A percentile compares a stretch with the other conserved stretches of the same genome.
phyloP scores from a whole-genome alignment of 2,329 filamentous ascomycete genomes.

The Aspergillus tubingensis region DNA sequence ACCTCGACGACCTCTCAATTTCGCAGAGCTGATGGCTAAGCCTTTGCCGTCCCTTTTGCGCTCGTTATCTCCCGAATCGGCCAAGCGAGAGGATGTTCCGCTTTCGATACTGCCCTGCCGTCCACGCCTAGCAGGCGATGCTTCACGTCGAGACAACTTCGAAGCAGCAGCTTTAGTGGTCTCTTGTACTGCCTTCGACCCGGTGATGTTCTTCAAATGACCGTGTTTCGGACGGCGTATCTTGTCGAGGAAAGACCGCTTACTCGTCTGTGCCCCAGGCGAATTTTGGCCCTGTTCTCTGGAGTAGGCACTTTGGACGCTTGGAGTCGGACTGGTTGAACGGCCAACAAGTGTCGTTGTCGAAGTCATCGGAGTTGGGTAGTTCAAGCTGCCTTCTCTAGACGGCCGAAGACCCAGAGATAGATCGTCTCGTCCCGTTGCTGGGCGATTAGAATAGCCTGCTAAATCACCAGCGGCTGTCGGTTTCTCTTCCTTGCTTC shows the following conservation, averaged over 20 bases:
- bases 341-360: slow-evolving; percentile 58
- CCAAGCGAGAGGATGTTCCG: slow-evolving; percentile 22
- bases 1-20: slow-evolving; percentile 37
- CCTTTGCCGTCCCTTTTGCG: slow-evolving; percentile 43
- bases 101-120: slow-evolving; percentile 43
- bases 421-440: slow-evolving; percentile 74
- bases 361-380: slow-evolving; percentile 54
- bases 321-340: slow-evolving; percentile 80
- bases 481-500: slow-evolving; percentile 61
- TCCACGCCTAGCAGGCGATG: slow-evolving; percentile 33
- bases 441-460: slow-evolving; percentile 65
- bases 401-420: slow-evolving; percentile 52
- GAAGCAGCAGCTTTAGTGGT: slow-evolving; percentile 24
- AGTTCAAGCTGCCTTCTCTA: slow-evolving; percentile 51
- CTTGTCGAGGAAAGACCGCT: slow-evolving; percentile 56
- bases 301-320: slow-evolving; percentile 63
- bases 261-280: slow-evolving; percentile 40
- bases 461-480: slow-evolving; percentile 38
- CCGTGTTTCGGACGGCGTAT: slow-evolving; percentile 53
- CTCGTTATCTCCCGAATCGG: slow-evolving; percentile 37
- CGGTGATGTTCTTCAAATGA: slow-evolving; percentile 34
- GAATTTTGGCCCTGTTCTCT: slow-evolving; percentile 48
- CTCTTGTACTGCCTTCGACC: slow-evolving; percentile 33
- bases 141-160: slow-evolving; percentile 33
- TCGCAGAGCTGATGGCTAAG: slow-evolving; percentile 35